A percentile compares a stretch with the other conserved stretches of the same genome.
Conservation (phyloP, 2,329 filamentous ascomycete genomes). For the Colletotrichum tropicicola region DNA sequence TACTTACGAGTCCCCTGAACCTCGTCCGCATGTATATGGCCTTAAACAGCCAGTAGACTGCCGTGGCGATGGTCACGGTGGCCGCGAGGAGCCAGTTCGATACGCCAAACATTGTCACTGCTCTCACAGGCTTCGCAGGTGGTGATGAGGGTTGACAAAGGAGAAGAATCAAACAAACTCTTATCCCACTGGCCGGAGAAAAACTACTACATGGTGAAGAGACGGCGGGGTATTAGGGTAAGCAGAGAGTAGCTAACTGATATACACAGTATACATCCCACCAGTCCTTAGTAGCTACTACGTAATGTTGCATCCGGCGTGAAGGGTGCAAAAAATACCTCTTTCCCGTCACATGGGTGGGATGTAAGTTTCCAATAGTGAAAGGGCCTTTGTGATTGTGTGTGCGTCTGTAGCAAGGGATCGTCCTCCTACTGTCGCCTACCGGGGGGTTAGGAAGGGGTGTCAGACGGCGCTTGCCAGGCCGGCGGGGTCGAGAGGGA, state of each 20-base stretch:
- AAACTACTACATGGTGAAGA: neutral
- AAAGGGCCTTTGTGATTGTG: neutral
- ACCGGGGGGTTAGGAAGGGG: too few species aligned
- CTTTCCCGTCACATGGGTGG: neutral
- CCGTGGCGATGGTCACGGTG: slow-evolving; percentile 19
- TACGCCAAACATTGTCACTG: slow-evolving; percentile 17
- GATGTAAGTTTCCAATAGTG: neutral
- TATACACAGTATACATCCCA: neutral
- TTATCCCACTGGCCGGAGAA: neutral
- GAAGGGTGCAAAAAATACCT: neutral
- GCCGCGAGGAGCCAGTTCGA: slow-evolving; percentile 23
- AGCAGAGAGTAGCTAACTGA: neutral
- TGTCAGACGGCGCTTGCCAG: neutral
- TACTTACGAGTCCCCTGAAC: slow-evolving; percentile 24
- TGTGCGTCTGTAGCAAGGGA: neutral
- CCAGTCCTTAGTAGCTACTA: neutral
- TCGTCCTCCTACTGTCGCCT: neutral
- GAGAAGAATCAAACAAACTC: neutral
- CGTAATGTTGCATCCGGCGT: neutral
- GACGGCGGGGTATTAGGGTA: slow-evolving; percentile 11
- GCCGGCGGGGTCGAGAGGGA: neutral
- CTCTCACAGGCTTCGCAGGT: neutral
- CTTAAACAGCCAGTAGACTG: slow-evolving; percentile 24
- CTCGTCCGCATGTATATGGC: slow-evolving; percentile 14
- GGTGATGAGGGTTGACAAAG: neutral